A percentile compares a stretch with the other conserved stretches of the same genome.
Conservation (phyloP, 208 protist species). For the Wallacemonas collosoma region DNA sequence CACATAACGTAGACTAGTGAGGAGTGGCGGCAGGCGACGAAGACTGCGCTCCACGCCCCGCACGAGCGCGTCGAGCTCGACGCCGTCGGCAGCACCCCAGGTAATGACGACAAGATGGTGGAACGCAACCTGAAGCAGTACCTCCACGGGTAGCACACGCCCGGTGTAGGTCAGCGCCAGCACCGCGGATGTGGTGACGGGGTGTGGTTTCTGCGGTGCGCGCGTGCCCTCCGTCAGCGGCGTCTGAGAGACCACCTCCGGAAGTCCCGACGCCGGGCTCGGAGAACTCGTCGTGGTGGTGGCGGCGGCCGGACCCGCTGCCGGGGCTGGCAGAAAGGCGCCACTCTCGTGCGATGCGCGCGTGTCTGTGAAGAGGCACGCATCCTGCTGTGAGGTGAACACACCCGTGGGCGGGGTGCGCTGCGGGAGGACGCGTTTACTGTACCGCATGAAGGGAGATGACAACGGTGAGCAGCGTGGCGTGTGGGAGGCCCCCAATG, state of each 20-base stretch:
- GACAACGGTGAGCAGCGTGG: slow-evolving; percentile 7
- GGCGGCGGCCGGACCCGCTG: background rate
- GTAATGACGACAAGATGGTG: slow-evolving; percentile 71
- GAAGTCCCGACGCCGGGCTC: slow-evolving; percentile 1
- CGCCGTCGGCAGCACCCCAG: slow-evolving; percentile 54
- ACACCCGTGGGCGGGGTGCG: slow-evolving; percentile 8
- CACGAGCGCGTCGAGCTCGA: slow-evolving; percentile 65
- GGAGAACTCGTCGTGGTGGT: background rate
- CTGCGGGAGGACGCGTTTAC: slow-evolving; percentile 17
- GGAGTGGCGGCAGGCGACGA: slow-evolving; percentile 62
- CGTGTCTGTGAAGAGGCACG: background rate
- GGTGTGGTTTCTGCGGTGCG: too few species aligned
- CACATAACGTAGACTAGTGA: slow-evolving; percentile 53
- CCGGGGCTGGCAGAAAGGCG: background rate
- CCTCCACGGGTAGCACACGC: slow-evolving; percentile 52
- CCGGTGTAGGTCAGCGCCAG: slow-evolving; percentile 21
- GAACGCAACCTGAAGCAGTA: slow-evolving; percentile 72
- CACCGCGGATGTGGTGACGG: background rate
- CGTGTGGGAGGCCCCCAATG: background rate
- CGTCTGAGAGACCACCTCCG: background rate
- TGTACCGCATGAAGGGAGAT: slow-evolving; percentile 15
- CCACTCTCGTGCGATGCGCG: background rate
- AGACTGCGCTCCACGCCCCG: slow-evolving; percentile 79
- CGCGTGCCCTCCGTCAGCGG: background rate
- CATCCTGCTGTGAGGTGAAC: background rate